These are phyloP conservation scores for Trichosanthes truncata DNA, from an alignment of 306 rosid genomes.

Conservation along the genomic window DNA sequence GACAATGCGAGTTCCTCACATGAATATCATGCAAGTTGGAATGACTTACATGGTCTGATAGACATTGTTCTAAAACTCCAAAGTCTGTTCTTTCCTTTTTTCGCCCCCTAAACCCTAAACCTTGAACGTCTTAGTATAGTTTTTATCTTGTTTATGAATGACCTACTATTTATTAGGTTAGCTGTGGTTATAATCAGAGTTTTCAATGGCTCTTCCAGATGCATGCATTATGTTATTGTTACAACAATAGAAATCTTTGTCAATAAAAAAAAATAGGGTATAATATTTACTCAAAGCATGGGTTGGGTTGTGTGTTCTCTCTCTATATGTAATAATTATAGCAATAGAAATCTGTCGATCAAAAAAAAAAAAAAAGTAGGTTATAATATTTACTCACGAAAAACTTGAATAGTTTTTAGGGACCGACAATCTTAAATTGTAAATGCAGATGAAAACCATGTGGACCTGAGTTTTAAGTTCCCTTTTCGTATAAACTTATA, in stretches of 20 bases:
- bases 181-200: background rate
- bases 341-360: too few species aligned
- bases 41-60: slow-evolving; percentile 86
- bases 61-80: background rate
- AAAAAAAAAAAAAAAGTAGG: too few species aligned
- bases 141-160: background rate
- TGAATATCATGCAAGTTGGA: slow-evolving; percentile 78
- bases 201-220: background rate
- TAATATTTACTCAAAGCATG: too few species aligned
- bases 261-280: too few species aligned
- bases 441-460: too few species aligned
- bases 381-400: too few species aligned
- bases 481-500: too few species aligned
- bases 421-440: too few species aligned
- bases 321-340: too few species aligned
- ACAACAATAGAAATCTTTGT: background rate
- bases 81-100: background rate
- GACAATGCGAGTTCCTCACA: slow-evolving; percentile 82
- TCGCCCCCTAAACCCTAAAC: background rate
- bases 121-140: background rate
- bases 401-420: too few species aligned
- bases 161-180: background rate
- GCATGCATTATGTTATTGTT: background rate
- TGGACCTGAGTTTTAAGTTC: too few species aligned
- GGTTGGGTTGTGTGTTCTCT: too few species aligned